Base-by-base conservation (phyloP, 2,329 filamentous ascomycete species). In the Alternaria alternata region DNA sequence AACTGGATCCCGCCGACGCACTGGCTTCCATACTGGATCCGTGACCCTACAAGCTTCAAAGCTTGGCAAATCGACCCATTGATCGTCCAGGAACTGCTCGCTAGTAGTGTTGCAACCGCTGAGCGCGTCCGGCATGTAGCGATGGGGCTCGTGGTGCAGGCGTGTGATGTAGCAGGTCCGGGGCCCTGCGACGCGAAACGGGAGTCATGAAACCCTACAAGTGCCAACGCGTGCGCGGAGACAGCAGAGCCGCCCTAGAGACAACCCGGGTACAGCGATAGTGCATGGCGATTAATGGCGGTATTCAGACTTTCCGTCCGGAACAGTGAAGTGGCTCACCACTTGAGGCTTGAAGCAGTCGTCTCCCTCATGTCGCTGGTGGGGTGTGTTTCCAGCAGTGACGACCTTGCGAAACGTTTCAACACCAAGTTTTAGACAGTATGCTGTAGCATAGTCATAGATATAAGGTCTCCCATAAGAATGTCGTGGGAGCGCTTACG, bases 101-200 rank as follows among this genome's bases (percentile, higher is more conserved):
- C 51, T 60, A 61, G 61, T 57, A 66, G 64, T 66, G 66, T 65
- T 62, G 68, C 69, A 76, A 61, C 68, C 70, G 70, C 74, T 69
- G 67, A 64, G 54, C 60, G 54, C 65, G 67, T 59, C 61, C 52
- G 61, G 62, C 52, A 63, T 61, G 55, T 62, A 49, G 65, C 38
- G 60, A 61, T 73, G 69, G 68, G 67, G 65, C 54, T 71, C 65
- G 63, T 67, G 65, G 75, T 74, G 69, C 68, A 68, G 55, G 65
- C 72, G 70, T 66, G 68, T 70, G 68, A 63, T 76, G 75, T 78
- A 71, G 70, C 76, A 78, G 69, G 70, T 72, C 71, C 41, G 65
- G 75, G 76, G 72, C 66, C 64, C 56, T 79, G 77, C 72, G 75
- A 79, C 76, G 73, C 74, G 67, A 70, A 65, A 66, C 54, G 59